Percentiles rank a stretch among this genome's conserved stretches.
These are phyloP conservation scores for Fragilariopsis cylindrus DNA, from an alignment of 108 stramenopile species.

Conservation along the genomic window DNA sequence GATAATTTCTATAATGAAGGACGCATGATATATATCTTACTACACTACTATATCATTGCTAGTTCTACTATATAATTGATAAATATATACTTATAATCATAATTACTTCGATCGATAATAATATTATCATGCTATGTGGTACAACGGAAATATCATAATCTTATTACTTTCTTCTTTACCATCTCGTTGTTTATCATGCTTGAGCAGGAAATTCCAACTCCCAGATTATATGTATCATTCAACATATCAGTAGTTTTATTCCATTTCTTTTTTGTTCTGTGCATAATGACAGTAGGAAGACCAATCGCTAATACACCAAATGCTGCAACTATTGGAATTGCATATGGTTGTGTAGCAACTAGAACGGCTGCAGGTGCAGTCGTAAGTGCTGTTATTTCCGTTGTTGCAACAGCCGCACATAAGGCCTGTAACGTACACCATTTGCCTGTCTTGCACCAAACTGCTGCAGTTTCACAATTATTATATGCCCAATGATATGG, in stretches of 20 bases:
- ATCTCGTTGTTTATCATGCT: too few relatives aligned
- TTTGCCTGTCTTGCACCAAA: slow-evolving; percentile 47
- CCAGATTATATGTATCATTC: neutral
- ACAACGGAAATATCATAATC: too few relatives aligned
- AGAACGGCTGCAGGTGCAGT: neutral
- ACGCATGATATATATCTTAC: too few relatives aligned
- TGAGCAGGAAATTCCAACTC: too few relatives aligned
- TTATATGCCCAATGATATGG: slow-evolving; percentile 35
- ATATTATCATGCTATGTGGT: too few relatives aligned
- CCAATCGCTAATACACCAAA: neutral
- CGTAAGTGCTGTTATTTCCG: neutral
- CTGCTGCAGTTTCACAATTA: slow-evolving; percentile 54
- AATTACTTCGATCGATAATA: too few relatives aligned
- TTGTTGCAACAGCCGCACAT: neutral
- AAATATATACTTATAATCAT: too few relatives aligned
- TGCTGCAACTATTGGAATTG: neutral
- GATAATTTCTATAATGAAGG: too few relatives aligned
- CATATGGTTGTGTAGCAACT: neutral
- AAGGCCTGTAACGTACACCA: slow-evolving; percentile 27
- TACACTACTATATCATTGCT: too few relatives aligned
- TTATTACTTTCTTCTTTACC: too few relatives aligned
- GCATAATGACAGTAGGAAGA: neutral
- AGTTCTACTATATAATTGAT: too few relatives aligned
- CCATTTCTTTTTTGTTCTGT: neutral
- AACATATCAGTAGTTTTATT: neutral